Percentiles rank a stretch among this genome's conserved stretches.
Conservation (phyloP, 2,329 filamentous ascomycete genomes). For the Pseudocercospora crystallina region DNA sequence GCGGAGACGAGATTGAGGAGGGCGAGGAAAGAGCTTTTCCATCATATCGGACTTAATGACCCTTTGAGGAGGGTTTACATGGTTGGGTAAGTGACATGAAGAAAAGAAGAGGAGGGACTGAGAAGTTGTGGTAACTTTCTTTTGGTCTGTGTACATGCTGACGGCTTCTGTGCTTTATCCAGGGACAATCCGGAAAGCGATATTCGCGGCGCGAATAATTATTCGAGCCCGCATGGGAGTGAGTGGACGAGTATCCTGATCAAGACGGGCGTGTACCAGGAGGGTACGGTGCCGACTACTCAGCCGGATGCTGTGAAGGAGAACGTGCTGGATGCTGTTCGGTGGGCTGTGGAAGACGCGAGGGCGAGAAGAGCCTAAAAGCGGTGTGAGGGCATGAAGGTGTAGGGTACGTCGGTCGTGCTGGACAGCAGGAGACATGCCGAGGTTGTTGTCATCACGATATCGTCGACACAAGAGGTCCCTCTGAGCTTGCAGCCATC, state of each 20-base stretch:
- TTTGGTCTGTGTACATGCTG: too few species aligned
- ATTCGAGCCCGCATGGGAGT: constrained; percentile 64
- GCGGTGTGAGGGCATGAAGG: too few species aligned
- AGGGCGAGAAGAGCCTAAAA: constrained; percentile 7
- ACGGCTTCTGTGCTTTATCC: too few species aligned
- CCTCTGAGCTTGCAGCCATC: too few species aligned
- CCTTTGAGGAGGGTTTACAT: constrained; percentile 81
- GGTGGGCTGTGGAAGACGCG: constrained; percentile 67
- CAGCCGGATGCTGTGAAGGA: constrained; percentile 66
- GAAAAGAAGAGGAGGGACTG: too few species aligned
- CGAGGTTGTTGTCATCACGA: too few species aligned
- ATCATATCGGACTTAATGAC: constrained; percentile 29
- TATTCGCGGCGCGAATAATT: constrained; percentile 82
- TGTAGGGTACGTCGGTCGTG: too few species aligned
- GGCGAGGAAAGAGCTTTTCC: constrained; percentile 56
- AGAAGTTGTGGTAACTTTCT: too few species aligned
- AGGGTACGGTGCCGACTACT: constrained; percentile 56
- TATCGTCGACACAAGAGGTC: too few species aligned
- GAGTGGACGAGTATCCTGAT: constrained; percentile 77
- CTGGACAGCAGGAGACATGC: too few species aligned
- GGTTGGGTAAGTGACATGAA: constrained; percentile 59
- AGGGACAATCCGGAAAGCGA: constrained; percentile 68
- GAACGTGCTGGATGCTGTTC: constrained; percentile 74
- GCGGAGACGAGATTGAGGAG: constrained; percentile 71
- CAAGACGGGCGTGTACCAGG: constrained; percentile 72